Base-by-base conservation (phyloP, 2,329 filamentous ascomycete genomes). In the Fonsecaea nubica region DNA sequence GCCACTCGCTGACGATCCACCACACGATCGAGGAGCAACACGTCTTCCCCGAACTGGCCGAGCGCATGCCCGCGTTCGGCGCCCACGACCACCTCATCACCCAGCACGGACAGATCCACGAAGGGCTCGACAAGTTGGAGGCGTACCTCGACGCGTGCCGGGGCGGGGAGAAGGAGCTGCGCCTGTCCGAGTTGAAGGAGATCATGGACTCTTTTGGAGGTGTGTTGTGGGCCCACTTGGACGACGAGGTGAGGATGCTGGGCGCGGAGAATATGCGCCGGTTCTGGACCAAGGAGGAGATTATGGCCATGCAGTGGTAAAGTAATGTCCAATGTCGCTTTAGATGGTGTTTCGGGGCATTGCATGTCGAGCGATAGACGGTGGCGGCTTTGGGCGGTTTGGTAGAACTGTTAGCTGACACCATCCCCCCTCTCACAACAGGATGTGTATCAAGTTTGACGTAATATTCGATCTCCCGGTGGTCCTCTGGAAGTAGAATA, bases 241-340 rank as follows among this genome's bases (percentile, higher is more conserved):
- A 95, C 73, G 89, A 93, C 73, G 93, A 97, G 83, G 92, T 97
- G 7, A 81, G 83, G 77, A 86, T 90, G 71, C 78, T 97, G 36
- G 87, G 89, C 1, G 92, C 92, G 53, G 91, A 95, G 77, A 96
- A 94, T 76, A 96, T 97, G 93, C 84, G 92, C 72, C 87, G 83
- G 77, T 93, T 91, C 77, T 97, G 92, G 91, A 90, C 83, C 0
- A 72, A 88, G 67, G 87, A 91, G 55, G 93, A 97, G 83, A 89
- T 97, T 77, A 81, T 79, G 76, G 79, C 80, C 59, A 84, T 95
- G 80, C 88, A 86, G 0, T 92, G 69, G 69, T 72, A 50, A 60
- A 30, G 33, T 25, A 25, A 25, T 25, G 25, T 25, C 25, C 25
- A 30, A 30, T 15, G 4, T 7, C 36, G 33, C n/a, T 8, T 63